phyloP scores from a whole-genome alignment of 2,329 filamentous ascomycete genomes.

The Talaromyces verruculosus region DNA sequence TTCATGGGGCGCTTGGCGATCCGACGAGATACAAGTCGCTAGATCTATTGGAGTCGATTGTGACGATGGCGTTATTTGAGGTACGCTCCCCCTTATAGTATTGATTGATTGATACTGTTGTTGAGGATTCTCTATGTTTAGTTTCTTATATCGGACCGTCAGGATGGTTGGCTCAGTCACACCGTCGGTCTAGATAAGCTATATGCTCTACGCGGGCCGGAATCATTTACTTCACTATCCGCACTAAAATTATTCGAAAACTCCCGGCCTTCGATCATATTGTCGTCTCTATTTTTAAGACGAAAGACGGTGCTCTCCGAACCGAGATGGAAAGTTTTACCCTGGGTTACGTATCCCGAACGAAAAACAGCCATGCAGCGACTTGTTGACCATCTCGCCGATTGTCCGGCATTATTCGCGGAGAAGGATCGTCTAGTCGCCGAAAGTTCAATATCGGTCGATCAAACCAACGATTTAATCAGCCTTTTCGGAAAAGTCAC shows the following conservation, averaged over 20 bases:
- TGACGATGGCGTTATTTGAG: constrained; percentile 13
- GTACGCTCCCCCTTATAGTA: not conserved
- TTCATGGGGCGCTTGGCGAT: constrained; percentile 13
- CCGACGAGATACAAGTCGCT: not conserved
- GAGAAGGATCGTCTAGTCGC: constrained; percentile 9
- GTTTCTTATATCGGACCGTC: constrained; percentile 17
- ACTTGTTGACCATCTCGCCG: constrained; percentile 13
- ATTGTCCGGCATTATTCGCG: constrained; percentile 12
- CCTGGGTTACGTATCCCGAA: constrained; percentile 9
- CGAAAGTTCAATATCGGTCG: not conserved
- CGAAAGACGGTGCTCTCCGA: constrained; percentile 1
- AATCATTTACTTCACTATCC: constrained; percentile 4
- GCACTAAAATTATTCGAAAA: constrained; percentile 6
- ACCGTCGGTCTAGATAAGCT: constrained; percentile 11
- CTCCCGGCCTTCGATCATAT: constrained; percentile 11
- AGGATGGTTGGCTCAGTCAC: constrained; percentile 19
- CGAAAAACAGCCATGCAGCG: constrained; percentile 10
- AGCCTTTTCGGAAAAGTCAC: not conserved
- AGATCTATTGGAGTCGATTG: constrained; percentile 12
- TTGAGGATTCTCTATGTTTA: not conserved
- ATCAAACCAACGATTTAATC: not conserved
- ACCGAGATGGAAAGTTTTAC: constrained; percentile 11
- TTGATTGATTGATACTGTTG: not conserved
- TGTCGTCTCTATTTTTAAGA: constrained; percentile 7
- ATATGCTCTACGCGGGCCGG: constrained; percentile 4